Evolutionary conservation across 306 rosid species (phyloP), one percentile per base, ranked within the genome.

Genomic region (Purshia tridentata): DNA sequence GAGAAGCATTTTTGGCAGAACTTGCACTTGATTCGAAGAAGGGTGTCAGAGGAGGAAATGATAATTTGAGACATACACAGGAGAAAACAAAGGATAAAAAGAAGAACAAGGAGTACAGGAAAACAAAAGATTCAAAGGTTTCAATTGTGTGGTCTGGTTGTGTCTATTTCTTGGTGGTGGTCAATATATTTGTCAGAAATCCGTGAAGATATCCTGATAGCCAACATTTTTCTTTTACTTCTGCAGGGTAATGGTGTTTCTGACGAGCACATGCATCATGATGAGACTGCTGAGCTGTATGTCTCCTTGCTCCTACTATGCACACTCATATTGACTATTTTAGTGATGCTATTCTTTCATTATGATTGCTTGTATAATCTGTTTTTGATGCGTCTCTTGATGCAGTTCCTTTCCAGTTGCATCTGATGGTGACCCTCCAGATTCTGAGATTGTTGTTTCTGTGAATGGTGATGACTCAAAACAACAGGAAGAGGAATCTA

Each of bases 1-100:
- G 99, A 68, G 98, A 95, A 81, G 98, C 98, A 46, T 84, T 95
- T 81, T 85, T 95, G 85, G 99, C 98, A 2, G 99, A 95, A 84
- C 96, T 95, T 83, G 99, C 87, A 57, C 96, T 84, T 57, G 97
- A 95, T 85, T 83, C 98, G 70, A 87, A 86, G 83, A 92, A 90
- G 86, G 80, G 68, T 80, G 70, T 77, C 71, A 90, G 72, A 81
- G 92, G 96, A 85, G 97, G 89, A 64, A 91, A 64, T 72, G 96
- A 88, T 82, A 84, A 59, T 81, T 57, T 81, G 6, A 88, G 82
- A 77, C 90, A 86, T 70, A 52, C 78, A 52, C 88, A 81, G 60
- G 98, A 95, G 78, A 95, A 91, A 72, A 65, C 82, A 40, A 95
- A 90, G 85, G 99, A 95, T 69, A 95, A 90, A 87, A 95, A 90